These are phyloP conservation scores for Scutellaria minor DNA, from an alignment of 257 asterid species.

Conservation along the genomic window DNA sequence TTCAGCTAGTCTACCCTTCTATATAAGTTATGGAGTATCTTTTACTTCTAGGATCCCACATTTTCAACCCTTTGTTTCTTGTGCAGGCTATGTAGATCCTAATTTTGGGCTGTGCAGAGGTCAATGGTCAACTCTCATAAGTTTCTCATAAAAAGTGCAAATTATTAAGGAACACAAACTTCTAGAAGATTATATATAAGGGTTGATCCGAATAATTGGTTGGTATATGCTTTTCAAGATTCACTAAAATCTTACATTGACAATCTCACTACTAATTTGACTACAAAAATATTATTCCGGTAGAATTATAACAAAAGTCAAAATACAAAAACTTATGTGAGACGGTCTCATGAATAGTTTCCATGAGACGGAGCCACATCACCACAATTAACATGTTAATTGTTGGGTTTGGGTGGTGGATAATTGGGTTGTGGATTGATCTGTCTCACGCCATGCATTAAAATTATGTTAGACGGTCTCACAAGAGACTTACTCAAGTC, in stretches of 20 bases:
- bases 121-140: slow-evolving; percentile 6
- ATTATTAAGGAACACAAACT: neutral
- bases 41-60: neutral
- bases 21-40: neutral
- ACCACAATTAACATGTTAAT: too few species aligned
- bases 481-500: too few species aligned
- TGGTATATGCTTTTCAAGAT: slow-evolving; percentile 25
- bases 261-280: neutral
- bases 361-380: too few species aligned
- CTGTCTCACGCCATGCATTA: too few species aligned
- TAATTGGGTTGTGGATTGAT: too few species aligned
- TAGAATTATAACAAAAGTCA: neutral
- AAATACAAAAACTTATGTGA: too few species aligned
- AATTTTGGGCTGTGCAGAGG: neutral
- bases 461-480: too few species aligned
- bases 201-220: slow-evolving; percentile 15
- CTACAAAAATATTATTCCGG: neutral
- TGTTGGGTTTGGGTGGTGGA: too few species aligned
- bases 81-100: neutral
- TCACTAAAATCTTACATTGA: neutral
- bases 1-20: neutral
- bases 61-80: neutral
- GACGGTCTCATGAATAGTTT: too few species aligned
- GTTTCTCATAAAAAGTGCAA: neutral
- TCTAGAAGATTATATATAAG: neutral